Evolutionary conservation across 305 asterid genomes (phyloP), one percentile per base, ranked within the genome.

Genomic region (Fraxinus baroniana): DNA sequence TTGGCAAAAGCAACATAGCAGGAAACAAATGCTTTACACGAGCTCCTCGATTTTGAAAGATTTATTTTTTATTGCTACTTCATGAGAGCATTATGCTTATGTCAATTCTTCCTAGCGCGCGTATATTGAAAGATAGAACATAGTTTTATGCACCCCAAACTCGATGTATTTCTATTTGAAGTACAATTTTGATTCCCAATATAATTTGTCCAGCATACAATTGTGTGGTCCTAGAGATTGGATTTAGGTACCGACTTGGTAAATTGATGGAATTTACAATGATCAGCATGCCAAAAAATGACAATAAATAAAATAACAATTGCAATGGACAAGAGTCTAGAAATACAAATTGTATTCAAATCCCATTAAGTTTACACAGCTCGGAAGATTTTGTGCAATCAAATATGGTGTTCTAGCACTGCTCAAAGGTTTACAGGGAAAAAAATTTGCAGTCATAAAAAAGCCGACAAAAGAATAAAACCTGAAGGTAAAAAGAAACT

Each of bases 401-500:
- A 10, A 3, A 18, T 18, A 28, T 26, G 13, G 79, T 13, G 35
- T 39, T 52, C 78, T 22, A 26, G 81, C 77, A 78, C 36, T 70
- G 71, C 80, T 39, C 74, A 33, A 33, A n/a, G 2, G 82, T 62
- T 37, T 41, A 78, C 80, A 78, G 2, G 37, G 33, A 52, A 36
- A 60, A 74, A 74, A 41, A 79, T 73, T n/a, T n/a, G 28, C 71
- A 70, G 30, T 74, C 37, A 64, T 18, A 79, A 73, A 5, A 2
- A 39, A 71, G 13, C 6, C 37, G n/a, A 77, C 17, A 35, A 36
- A 74, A 18, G 1, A 70, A 57, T 70, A 60, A 33, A 10, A 71
- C 72, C 49, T 57, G 26, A 35, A 46, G 30, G 82, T 78, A 62
- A 49, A 80, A 76, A 81, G 81, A 68, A 78, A 81, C 80, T 30